Evolutionary conservation across 177 flowering plant genomes (phyloP).

Genomic region (Telopea speciosissima): DNA sequence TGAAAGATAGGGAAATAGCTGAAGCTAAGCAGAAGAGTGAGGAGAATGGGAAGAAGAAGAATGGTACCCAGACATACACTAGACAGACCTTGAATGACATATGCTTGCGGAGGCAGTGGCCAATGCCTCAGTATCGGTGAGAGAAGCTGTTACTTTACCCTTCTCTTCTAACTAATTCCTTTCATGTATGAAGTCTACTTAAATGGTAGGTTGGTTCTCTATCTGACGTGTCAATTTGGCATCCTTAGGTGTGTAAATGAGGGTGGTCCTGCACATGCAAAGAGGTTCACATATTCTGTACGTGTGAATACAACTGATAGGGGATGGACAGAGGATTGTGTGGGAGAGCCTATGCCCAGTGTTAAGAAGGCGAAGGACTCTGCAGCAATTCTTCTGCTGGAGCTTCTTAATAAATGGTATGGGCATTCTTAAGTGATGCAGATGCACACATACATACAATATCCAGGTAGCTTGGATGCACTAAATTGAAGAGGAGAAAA

Average conservation of each 20-base stretch:
- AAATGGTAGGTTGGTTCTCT: neutral
- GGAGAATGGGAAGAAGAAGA: slow-evolving; percentile 62
- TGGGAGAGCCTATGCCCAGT: slow-evolving; percentile 99
- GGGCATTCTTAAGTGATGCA: slow-evolving; percentile 16
- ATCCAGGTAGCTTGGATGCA: too few relatives aligned
- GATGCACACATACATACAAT: too few relatives aligned
- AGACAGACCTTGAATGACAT: slow-evolving; percentile 94
- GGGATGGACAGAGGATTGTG: slow-evolving; percentile 94
- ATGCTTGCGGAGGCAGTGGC: slow-evolving; percentile 94
- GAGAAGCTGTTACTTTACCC: neutral
- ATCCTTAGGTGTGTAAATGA: slow-evolving; percentile 68
- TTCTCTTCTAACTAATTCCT: neutral
- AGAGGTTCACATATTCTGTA: slow-evolving; percentile 84
- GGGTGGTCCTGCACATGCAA: slow-evolving; percentile 99
- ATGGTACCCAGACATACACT: slow-evolving; percentile 69
- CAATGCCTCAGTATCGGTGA: slow-evolving; percentile 93
- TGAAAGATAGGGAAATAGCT: slow-evolving; percentile 73
- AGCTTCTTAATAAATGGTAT: slow-evolving; percentile 67
- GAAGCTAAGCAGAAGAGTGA: slow-evolving; percentile 44
- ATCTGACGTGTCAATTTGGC: neutral
- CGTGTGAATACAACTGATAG: slow-evolving; percentile 76
- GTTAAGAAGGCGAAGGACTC: slow-evolving; percentile 98
- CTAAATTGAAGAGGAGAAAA: too few relatives aligned
- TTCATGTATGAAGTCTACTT: neutral
- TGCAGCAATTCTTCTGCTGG: slow-evolving; percentile 80